A percentile compares a stretch with the other conserved stretches of the same genome.
Evolutionary conservation across 2,329 filamentous ascomycete genomes (phyloP).

Genomic region (Ophiostoma fasciatum): DNA sequence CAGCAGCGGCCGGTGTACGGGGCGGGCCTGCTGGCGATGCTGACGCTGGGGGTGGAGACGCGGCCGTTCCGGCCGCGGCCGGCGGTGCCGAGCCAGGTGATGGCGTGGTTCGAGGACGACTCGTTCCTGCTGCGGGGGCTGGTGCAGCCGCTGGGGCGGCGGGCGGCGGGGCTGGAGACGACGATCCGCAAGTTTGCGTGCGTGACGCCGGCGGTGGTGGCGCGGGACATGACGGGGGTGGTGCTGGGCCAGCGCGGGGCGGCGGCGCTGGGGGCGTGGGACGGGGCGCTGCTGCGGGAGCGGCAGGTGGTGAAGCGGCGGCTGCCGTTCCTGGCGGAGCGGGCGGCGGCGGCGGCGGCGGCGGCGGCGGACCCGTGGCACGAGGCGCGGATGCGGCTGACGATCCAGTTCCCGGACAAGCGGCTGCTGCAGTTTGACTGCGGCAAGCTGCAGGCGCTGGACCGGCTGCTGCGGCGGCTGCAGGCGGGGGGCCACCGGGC

Average conservation of each 20-base stretch:
- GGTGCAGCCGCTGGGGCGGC: slow-evolving; percentile 59
- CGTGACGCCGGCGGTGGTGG: slow-evolving; percentile 77
- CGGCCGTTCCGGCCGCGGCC: slow-evolving; percentile 46
- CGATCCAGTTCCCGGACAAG: slow-evolving; percentile 94
- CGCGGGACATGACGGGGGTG: slow-evolving; percentile 57
- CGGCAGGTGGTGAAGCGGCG: slow-evolving; percentile 40
- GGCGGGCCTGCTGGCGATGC: slow-evolving; percentile 56
- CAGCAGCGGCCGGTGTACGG: slow-evolving; percentile 74
- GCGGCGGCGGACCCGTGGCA: slow-evolving; percentile 69
- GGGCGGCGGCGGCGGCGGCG: slow-evolving; percentile 41
- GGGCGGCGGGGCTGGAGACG: slow-evolving; percentile 56
- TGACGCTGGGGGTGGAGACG: slow-evolving; percentile 48
- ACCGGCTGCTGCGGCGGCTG: slow-evolving; percentile 69
- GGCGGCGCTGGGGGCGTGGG: slow-evolving; percentile 39
- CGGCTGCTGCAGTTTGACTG: slow-evolving; percentile 95
- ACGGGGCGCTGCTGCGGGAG: slow-evolving; percentile 42
- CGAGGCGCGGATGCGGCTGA: slow-evolving; percentile 78
- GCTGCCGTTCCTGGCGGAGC: slow-evolving; percentile 41
- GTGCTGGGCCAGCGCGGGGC: slow-evolving; percentile 47
- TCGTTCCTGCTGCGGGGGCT: slow-evolving; percentile 49
- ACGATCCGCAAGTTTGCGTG: slow-evolving; percentile 81
- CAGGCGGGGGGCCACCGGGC: slow-evolving; percentile 85
- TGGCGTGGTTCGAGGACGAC: slow-evolving; percentile 62
- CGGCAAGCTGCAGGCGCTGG: slow-evolving; percentile 84
- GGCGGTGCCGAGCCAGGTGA: slow-evolving; percentile 43